Evolutionary conservation across 805 yeast genomes (phyloP).

Genomic region (Candida ortonii): DNA sequence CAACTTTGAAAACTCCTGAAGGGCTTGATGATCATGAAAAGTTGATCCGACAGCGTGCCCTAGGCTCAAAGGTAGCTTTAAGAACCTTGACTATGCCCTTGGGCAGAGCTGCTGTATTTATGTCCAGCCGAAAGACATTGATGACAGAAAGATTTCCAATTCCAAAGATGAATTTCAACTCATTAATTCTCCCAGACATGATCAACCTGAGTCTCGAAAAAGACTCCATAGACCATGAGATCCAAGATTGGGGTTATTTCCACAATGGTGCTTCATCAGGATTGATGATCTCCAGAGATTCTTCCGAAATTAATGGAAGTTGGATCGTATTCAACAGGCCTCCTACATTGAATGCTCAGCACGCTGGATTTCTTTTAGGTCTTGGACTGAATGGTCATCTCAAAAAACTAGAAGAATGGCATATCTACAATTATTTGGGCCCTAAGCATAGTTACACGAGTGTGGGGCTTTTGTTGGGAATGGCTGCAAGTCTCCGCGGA

Average conservation of each 20-base stretch:
- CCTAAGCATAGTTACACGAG: constrained; percentile 84
- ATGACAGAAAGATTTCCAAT: constrained; percentile 82
- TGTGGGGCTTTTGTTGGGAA: constrained; percentile 83
- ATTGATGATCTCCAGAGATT: constrained; percentile 60
- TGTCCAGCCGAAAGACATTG: constrained; percentile 67
- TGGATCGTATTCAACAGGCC: constrained; percentile 92
- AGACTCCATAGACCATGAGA: constrained; percentile 46
- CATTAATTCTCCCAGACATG: constrained; percentile 60
- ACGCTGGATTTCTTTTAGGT: constrained; percentile 93
- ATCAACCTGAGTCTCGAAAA: constrained; percentile 61
- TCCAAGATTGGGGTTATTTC: constrained; percentile 79
- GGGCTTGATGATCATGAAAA: constrained; percentile 53
- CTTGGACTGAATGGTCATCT: constrained; percentile 90
- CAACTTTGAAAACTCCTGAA: constrained; percentile 37
- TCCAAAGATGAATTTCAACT: constrained; percentile 69
- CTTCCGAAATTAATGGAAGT: constrained; percentile 74
- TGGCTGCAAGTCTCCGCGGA: constrained; percentile 85
- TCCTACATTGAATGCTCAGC: constrained; percentile 65
- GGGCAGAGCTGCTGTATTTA: constrained; percentile 75
- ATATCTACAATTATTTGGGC: constrained; percentile 86
- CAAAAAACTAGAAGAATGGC: constrained; percentile 88
- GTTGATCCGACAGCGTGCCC: constrained; percentile 49
- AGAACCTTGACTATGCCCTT: constrained; percentile 74
- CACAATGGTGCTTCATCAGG: constrained; percentile 93
- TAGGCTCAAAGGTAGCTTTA: constrained; percentile 60